Evolutionary conservation across 257 asterid species (phyloP).

Genomic region (Solanum corneliomulleri): DNA sequence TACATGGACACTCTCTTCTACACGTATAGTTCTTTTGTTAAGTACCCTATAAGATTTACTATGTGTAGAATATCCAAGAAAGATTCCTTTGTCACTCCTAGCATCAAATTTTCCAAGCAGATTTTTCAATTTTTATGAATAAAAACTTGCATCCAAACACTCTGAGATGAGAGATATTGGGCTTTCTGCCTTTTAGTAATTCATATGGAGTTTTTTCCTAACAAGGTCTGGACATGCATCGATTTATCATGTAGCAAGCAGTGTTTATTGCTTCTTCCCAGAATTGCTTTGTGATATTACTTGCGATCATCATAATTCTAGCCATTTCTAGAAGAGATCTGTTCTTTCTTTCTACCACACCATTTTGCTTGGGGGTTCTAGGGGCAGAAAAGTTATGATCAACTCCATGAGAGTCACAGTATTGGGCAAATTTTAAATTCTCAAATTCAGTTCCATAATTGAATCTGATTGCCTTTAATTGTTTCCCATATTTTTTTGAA

Average conservation of each 20-base stretch:
- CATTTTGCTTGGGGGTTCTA: neutral
- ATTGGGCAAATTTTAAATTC: neutral
- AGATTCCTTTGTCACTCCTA: neutral
- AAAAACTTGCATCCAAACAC: neutral
- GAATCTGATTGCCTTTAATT: neutral
- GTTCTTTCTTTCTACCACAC: neutral
- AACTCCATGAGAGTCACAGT: neutral
- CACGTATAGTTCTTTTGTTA: neutral
- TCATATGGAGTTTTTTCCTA: neutral
- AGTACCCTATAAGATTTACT: neutral
- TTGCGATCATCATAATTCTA: neutral
- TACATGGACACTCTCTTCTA: neutral
- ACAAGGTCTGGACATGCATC: neutral
- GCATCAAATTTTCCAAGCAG: neutral
- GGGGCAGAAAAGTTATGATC: neutral
- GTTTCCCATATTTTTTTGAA: neutral
- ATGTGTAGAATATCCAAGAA: neutral
- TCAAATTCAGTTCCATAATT: neutral
- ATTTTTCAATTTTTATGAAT: too few species aligned
- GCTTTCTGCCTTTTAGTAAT: neutral
- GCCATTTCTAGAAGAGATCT: neutral
- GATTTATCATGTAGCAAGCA: neutral
- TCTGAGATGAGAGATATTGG: neutral
- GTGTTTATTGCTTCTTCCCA: neutral
- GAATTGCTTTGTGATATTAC: neutral